A percentile compares a stretch with the other conserved stretches of the same genome.
phyloP scores from a whole-genome alignment of 192 early-diverging fungal genomes.

The Cladochytrium replicatum region DNA sequence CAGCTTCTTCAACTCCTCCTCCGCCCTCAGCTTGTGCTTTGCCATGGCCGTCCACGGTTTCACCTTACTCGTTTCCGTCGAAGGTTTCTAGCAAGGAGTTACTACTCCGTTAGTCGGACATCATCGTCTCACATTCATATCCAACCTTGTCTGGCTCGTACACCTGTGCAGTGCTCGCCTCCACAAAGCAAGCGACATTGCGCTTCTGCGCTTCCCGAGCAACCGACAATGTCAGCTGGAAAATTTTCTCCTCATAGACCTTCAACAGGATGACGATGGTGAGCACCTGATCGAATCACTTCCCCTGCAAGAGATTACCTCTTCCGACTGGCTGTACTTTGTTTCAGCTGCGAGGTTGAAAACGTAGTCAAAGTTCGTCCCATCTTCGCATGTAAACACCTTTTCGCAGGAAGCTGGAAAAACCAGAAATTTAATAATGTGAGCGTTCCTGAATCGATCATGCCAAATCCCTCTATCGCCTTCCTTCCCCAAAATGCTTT shows the following conservation, averaged over 20 bases:
- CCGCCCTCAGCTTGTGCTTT: constrained; percentile 63
- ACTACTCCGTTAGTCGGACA: constrained; percentile 26
- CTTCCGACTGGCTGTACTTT: constrained; percentile 79
- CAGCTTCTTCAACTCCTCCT: constrained; percentile 70
- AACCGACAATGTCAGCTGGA: constrained; percentile 59
- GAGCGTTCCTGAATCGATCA: constrained; percentile 5
- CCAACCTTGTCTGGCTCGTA: constrained; percentile 74
- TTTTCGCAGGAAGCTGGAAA: constrained; percentile 59
- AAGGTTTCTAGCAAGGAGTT: constrained; percentile 50
- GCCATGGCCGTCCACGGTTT: constrained; percentile 77
- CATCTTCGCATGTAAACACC: constrained; percentile 60
- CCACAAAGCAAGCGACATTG: constrained; percentile 64
- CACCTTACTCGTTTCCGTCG: constrained; percentile 53
- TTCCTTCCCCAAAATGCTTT: neutral
- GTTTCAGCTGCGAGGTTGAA: constrained; percentile 92
- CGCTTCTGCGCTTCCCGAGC: constrained; percentile 74
- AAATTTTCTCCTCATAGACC: constrained; percentile 77
- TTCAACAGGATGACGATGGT: constrained; percentile 10
- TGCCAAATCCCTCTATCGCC: neutral
- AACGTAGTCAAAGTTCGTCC: constrained; percentile 75
- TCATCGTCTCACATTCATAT: neutral
- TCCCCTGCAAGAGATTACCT: constrained; percentile 33
- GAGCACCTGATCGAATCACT: neutral
- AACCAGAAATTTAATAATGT: constrained; percentile 2
- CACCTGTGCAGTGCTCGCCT: constrained; percentile 85